Evolutionary conservation across 768 basidiomycete genomes (phyloP).

Genomic region (Hirschioporus abietinus): DNA sequence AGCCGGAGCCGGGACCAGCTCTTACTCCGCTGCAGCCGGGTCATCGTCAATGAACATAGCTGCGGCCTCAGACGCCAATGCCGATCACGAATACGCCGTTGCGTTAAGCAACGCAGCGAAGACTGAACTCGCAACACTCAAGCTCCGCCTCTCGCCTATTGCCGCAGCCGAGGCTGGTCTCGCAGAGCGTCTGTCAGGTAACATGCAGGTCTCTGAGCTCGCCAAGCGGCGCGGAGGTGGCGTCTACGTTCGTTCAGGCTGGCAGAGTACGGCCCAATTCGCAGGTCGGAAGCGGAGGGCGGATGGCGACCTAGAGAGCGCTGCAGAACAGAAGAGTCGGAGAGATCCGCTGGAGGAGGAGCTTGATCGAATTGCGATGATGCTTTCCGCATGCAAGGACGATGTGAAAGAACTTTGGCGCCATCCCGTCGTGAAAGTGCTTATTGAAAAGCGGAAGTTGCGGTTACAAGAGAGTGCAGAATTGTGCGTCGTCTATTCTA

Average conservation of each 20-base stretch:
- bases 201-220: constrained; percentile 66
- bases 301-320: constrained; percentile 15
- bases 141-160: constrained; percentile 54
- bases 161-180: constrained; percentile 57
- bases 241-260: constrained; percentile 74
- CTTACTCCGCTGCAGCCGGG: neutral
- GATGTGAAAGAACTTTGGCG: constrained; percentile 73
- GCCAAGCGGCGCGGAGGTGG: constrained; percentile 48
- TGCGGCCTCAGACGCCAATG: neutral
- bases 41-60: neutral
- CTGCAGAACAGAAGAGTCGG: constrained; percentile 23
- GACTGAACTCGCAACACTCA: constrained; percentile 40
- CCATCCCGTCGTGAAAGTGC: constrained; percentile 61
- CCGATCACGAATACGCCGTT: neutral
- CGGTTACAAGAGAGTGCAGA: constrained; percentile 86
- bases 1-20: neutral
- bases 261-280: constrained; percentile 58
- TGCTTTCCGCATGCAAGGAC: constrained; percentile 52
- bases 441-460: constrained; percentile 63
- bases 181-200: constrained; percentile 70
- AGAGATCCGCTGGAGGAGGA: constrained; percentile 56
- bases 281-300: neutral
- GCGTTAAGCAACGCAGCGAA: constrained; percentile 1
- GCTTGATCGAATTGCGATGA: constrained; percentile 23
- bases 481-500: constrained; percentile 50